Evolutionary conservation across 495 filamentous ascomycete species (phyloP).

Genomic region (Hyaloscypha variabilis): DNA sequence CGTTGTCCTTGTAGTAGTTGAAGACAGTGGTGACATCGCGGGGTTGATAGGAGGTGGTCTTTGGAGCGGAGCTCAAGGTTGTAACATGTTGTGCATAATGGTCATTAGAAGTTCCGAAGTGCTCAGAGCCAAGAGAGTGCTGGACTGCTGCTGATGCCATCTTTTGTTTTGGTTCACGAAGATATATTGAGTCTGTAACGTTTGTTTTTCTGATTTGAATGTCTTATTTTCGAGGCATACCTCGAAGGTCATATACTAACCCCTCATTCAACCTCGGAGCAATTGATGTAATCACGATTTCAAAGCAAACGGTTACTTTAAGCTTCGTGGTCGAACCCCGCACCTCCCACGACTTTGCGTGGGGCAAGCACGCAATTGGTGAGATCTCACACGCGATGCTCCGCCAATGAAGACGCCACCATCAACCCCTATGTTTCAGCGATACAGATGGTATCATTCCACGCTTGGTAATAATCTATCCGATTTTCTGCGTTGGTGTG

Average conservation of each 20-base stretch:
- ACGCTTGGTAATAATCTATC: background rate
- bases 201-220: background rate
- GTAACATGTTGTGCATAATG: slow-evolving; percentile 2
- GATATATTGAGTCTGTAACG: background rate
- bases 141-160: slow-evolving; percentile 9
- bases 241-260: background rate
- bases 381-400: slow-evolving; percentile 1
- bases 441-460: background rate
- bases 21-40: slow-evolving; percentile 56
- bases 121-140: background rate
- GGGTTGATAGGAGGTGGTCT: background rate
- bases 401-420: background rate
- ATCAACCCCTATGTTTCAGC: background rate
- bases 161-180: background rate
- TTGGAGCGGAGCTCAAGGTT: background rate
- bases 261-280: background rate
- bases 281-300: slow-evolving; percentile 6
- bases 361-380: slow-evolving; percentile 14
- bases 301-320: background rate
- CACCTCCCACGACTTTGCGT: background rate
- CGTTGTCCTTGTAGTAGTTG: slow-evolving; percentile 61
- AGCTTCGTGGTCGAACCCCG: background rate
- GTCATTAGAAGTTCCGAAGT: background rate
- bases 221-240: background rate
- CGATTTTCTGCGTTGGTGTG: background rate